Conservation (phyloP, 208 protist species). For the Phytomonas sp. region DNA sequence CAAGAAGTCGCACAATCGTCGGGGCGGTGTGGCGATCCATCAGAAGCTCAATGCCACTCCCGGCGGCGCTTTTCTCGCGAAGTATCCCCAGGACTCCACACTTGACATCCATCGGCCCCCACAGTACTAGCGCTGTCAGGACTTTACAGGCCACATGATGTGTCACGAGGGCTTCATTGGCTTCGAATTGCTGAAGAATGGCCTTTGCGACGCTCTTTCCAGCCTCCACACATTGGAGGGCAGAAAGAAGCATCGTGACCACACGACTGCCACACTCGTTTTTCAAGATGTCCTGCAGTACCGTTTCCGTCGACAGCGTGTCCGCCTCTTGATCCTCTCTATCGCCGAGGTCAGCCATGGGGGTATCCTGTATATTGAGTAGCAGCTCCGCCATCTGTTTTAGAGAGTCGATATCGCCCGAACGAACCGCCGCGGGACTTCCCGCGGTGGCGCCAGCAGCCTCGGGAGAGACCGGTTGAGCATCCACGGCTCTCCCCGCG, state of each 20-base stretch:
- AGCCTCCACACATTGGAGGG: conserved; percentile 32
- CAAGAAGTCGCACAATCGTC: conserved; percentile 67
- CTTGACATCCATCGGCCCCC: conserved; percentile 17
- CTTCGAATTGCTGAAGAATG: conserved; percentile 69
- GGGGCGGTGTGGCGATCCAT: conserved; percentile 66
- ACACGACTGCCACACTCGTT: conserved; percentile 73
- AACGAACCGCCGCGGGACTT: too few species aligned
- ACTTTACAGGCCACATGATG: conserved; percentile 80
- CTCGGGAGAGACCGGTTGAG: too few species aligned
- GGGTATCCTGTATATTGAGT: conserved; percentile 12
- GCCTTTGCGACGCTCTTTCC: conserved; percentile 30
- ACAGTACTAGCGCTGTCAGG: conserved; percentile 67
- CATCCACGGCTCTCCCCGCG: conserved; percentile 14
- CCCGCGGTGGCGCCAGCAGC: too few species aligned
- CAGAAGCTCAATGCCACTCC: conserved; percentile 41
- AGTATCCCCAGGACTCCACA: conserved; percentile 54
- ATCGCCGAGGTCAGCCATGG: conserved; percentile 16
- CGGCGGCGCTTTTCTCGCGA: conserved; percentile 37
- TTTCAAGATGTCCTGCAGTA: conserved; percentile 71
- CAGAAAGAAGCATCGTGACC: conserved; percentile 52
- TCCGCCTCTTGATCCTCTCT: conserved; percentile 22
- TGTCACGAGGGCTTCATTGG: conserved; percentile 62
- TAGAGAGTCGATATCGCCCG: not conserved
- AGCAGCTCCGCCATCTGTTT: conserved; percentile 17
- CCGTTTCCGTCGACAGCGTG: conserved; percentile 29